Conservation (phyloP, 805 yeast species). For the Ogataea thermomethanolica region DNA sequence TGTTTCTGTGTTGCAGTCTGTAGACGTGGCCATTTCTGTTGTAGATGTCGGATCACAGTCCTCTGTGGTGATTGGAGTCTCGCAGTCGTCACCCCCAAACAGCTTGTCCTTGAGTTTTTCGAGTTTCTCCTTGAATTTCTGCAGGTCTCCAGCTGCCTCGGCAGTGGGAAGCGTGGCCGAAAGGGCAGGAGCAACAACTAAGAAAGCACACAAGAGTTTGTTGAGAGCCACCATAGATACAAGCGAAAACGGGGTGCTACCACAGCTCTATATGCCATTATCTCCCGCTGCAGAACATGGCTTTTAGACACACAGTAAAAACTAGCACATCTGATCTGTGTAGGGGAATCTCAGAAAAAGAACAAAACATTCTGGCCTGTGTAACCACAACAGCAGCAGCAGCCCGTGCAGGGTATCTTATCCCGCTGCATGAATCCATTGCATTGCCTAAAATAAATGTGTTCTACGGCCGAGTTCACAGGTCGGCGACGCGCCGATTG, state of each 20-base stretch:
- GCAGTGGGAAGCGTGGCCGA: slow-evolving; percentile 13
- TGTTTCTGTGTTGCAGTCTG: slow-evolving; percentile 10
- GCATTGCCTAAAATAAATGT: no score
- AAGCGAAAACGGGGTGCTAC: not conserved
- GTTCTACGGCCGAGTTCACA: no score
- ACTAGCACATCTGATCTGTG: no score
- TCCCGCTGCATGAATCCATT: no score
- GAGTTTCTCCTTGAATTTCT: slow-evolving; percentile 11
- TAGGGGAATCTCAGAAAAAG: no score
- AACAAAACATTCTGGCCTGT: no score
- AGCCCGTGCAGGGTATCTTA: no score
- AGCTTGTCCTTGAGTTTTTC: slow-evolving; percentile 9
- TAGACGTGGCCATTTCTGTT: slow-evolving; percentile 3
- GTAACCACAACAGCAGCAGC: no score
- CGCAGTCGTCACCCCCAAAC: slow-evolving; percentile 11
- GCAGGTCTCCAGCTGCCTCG: slow-evolving; percentile 14
- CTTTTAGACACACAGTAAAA: no score
- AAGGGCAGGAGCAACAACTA: slow-evolving; percentile 13
- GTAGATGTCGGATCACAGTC: slow-evolving; percentile 10
- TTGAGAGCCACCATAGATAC: slow-evolving; percentile 15
- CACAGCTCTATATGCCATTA: not conserved
- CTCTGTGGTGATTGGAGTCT: slow-evolving; percentile 1
- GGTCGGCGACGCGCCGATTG: no score
- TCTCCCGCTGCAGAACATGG: slow-evolving; percentile 3
- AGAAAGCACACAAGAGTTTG: slow-evolving; percentile 8